Evolutionary conservation across 169 alveolate species (phyloP).

Genomic region (Plasmodium vivax): DNA sequence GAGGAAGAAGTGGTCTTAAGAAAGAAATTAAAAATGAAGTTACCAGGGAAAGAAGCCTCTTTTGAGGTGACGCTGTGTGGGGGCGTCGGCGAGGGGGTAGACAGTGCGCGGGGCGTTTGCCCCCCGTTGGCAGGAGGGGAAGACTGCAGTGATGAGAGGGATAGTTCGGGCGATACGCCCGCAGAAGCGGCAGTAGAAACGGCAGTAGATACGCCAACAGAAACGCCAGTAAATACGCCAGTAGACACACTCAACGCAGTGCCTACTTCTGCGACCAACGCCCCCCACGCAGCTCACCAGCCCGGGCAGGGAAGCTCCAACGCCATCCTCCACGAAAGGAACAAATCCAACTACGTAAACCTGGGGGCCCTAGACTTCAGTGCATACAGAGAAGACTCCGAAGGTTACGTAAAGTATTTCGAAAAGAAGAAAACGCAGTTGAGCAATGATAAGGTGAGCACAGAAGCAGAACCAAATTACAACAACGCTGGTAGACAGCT

Average conservation of each 20-base stretch:
- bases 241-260: not conserved
- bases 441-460: not conserved
- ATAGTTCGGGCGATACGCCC: not conserved
- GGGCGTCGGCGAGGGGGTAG: not conserved
- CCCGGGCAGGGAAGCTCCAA: not conserved
- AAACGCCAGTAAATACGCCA: not conserved
- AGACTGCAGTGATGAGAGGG: not conserved
- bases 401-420: constrained; percentile 55
- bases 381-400: constrained; percentile 72
- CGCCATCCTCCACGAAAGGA: constrained; percentile 11
- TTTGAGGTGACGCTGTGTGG: not conserved
- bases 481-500: not conserved
- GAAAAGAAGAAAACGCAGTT: constrained; percentile 31
- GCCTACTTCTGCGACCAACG: not conserved
- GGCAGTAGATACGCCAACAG: not conserved
- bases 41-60: not conserved
- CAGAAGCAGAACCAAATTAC: not conserved
- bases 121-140: not conserved
- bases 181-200: not conserved
- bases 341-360: constrained; percentile 45
- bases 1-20: constrained; percentile 54
- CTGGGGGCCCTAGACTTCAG: constrained; percentile 71
- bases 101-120: not conserved
- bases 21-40: constrained; percentile 3
- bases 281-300: not conserved